A percentile compares a stretch with the other conserved stretches of the same genome.
Evolutionary conservation across 495 filamentous ascomycete genomes (phyloP).

Genomic region (Talaromyces ruber): DNA sequence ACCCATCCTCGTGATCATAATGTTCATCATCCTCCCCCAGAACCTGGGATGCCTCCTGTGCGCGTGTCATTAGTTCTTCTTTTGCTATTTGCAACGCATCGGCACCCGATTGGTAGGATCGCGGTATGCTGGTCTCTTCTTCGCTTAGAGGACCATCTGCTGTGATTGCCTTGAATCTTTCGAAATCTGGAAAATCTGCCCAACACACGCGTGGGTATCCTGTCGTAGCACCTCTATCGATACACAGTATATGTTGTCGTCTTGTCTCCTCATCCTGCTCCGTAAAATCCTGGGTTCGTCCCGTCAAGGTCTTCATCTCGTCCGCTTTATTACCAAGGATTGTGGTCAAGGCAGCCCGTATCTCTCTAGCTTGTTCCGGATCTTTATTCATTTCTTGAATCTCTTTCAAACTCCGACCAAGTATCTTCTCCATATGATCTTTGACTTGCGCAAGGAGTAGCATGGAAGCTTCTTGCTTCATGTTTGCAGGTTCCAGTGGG

Average conservation of each 20-base stretch:
- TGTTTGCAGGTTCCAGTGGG: conserved; percentile 36
- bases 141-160: conserved; percentile 31
- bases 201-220: conserved; percentile 39
- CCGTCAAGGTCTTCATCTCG: conserved; percentile 38
- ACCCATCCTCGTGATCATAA: conserved; percentile 33
- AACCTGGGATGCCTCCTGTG: conserved; percentile 41
- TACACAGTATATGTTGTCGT: conserved; percentile 36
- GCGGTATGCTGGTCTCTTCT: conserved; percentile 42
- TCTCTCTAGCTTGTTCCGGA: conserved; percentile 39
- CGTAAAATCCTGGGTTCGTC: conserved; percentile 31
- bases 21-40: conserved; percentile 33
- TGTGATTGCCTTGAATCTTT: conserved; percentile 25
- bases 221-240: conserved; percentile 34
- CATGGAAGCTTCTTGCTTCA: conserved; percentile 43
- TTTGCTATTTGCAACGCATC: conserved; percentile 47
- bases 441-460: conserved; percentile 41
- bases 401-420: conserved; percentile 34
- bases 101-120: conserved; percentile 46
- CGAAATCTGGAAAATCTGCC: conserved; percentile 39
- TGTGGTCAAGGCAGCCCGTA: conserved; percentile 35
- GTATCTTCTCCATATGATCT: conserved; percentile 42
- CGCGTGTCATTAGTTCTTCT: conserved; percentile 49
- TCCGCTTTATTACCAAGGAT: conserved; percentile 40
- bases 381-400: conserved; percentile 43
- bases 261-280: conserved; percentile 29